Base-by-base conservation (phyloP, 257 asterid genomes). In the Echites panduratus region DNA sequence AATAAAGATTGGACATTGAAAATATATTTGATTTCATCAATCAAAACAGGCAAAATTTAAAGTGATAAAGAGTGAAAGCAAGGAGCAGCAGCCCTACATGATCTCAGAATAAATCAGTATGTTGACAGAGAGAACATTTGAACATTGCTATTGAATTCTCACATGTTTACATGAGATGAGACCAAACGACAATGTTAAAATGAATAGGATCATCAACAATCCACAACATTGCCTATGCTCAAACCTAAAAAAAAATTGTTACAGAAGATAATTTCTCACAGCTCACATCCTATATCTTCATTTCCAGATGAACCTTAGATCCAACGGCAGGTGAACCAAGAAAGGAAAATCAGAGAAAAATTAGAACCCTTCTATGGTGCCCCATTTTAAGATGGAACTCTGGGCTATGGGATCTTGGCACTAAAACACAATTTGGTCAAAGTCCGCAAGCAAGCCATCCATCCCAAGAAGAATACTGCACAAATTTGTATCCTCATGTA, bases 401-500 rank as follows among this genome's bases (percentile, higher is more conserved):
- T 2, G 16, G 17, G 43, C 73, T 58, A 54, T 41, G 4, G 59
- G 47, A 26, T 57, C 44, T 16, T 38, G 49, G 75, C 9, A 17
- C 67, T 27, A 38, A 58, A 61, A 61, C 69, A 44, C 40, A 22
- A 66, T 32, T n/a, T 5, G 45, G 45, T 41, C 45, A 41, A 43
- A 43, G 57, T n/a, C 38, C 2, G 38, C 38, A 32, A 5, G 57
- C 45, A 70, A 70, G 52, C 57, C 49, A 16, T 43, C 38, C 13
- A 16, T 71, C n/a, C 24, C 63, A 24, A 27, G 65, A 17, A 5
- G 35, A 58, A 26, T 58, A 24, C 65, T 26, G 19, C 47, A 64
- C 67, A 63, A 43, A 73, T 50, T 40, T 14, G 69, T 35, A 20
- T 45, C 26, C 67, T 66, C 40, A 50, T 70, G 44, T 54, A 22